Conservation (phyloP, 768 basidiomycete species). For the Roridomyces roridus region DNA sequence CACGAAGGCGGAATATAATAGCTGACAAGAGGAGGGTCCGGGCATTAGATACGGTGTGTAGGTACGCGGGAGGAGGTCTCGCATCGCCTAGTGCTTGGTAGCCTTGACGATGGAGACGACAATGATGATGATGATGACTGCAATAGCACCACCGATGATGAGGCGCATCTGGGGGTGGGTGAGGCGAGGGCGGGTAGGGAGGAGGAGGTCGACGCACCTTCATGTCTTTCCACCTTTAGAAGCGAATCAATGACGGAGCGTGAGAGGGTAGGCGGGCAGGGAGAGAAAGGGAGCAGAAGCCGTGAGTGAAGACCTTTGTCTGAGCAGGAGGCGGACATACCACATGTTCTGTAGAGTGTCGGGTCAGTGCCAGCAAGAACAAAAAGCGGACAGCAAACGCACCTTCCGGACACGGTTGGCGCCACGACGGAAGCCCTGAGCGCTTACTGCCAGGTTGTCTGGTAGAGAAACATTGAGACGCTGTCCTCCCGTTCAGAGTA, state of each 20-base stretch:
- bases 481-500: conserved; percentile 2
- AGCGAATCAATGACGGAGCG: neutral
- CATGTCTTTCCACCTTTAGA: conserved; percentile 93
- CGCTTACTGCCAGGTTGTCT: conserved; percentile 98
- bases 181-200: conserved; percentile 18
- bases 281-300: neutral
- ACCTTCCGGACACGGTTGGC: conserved; percentile 98
- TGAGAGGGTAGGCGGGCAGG: neutral
- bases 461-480: neutral
- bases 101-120: conserved; percentile 94
- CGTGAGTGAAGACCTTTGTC: neutral
- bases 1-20: neutral
- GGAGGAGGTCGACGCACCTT: conserved; percentile 59
- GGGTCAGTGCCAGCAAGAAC: neutral
- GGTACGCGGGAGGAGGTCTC: neutral
- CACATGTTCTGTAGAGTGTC: conserved; percentile 79
- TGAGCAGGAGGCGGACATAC: conserved; percentile 52
- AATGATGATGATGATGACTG: conserved; percentile 93
- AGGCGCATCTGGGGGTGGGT: conserved; percentile 80
- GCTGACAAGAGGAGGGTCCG: neutral
- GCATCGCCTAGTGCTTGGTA: conserved; percentile 54
- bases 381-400: conserved; percentile 34
- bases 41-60: no score
- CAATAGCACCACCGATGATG: conserved; percentile 90
- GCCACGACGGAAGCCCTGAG: conserved; percentile 98